Conservation (phyloP, 768 basidiomycete species). For the Ramaria rubella region DNA sequence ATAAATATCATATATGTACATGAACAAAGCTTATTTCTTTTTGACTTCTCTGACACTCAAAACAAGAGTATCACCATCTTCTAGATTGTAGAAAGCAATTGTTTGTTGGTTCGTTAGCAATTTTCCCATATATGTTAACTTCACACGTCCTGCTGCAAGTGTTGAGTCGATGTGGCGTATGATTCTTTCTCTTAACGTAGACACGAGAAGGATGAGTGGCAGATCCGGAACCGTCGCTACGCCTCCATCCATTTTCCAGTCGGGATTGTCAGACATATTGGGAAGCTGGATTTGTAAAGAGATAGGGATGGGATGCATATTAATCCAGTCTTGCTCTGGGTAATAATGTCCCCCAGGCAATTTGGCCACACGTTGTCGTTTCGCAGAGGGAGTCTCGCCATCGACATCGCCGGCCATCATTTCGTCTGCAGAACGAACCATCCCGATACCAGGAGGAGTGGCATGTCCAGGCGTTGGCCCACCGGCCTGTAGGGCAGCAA, state of each 20-base stretch:
- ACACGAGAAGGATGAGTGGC: conserved; percentile 77
- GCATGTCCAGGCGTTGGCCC: conserved; percentile 29
- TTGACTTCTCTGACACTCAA: conserved; percentile 70
- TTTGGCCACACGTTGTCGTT: conserved; percentile 82
- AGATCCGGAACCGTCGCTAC: conserved; percentile 74
- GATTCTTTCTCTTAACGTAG: conserved; percentile 86
- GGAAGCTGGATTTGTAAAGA: conserved; percentile 82
- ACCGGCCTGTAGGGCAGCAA: conserved; percentile 49
- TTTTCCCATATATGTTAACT: conserved; percentile 73
- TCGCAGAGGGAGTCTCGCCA: conserved; percentile 73
- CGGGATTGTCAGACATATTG: conserved; percentile 71
- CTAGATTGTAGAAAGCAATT: conserved; percentile 82
- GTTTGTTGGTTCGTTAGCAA: conserved; percentile 83
- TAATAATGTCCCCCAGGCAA: conserved; percentile 79
- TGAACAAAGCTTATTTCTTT: conserved; percentile 42
- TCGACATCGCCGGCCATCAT: conserved; percentile 52
- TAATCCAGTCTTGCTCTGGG: conserved; percentile 85
- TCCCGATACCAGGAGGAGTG: conserved; percentile 48
- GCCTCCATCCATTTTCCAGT: conserved; percentile 87
- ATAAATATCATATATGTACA: conserved; percentile 52
- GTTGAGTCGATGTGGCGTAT: conserved; percentile 69
- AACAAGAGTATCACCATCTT: conserved; percentile 81
- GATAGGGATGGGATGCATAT: conserved; percentile 86
- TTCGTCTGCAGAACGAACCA: conserved; percentile 74
- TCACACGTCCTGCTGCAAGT: conserved; percentile 74